Evolutionary conservation across 441 rosid genomes (phyloP), one percentile per base, ranked within the genome.

Genomic region (Theobroma grandiflorum): DNA sequence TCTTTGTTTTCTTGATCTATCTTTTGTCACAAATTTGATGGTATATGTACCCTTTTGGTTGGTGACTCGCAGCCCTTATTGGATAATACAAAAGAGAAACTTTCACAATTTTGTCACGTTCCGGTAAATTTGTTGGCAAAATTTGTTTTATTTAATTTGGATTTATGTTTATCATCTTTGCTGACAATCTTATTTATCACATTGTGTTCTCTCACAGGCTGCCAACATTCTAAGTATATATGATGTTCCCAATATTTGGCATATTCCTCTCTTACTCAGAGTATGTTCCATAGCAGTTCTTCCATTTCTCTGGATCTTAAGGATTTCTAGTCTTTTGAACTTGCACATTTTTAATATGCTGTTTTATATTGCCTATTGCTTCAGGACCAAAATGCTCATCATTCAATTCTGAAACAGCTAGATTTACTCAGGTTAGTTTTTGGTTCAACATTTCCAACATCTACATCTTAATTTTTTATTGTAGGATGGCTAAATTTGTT

Each of bases 211-310:
- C 77, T 82, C 69, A 18, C 90, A 92, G 96, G 80, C 85, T 79
- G 89, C 87, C 74, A 90, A 92, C 84, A 89, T 92, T 81, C 93
- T 92, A 64, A 92, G 87, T 85, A 84, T 92, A 55, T 94, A 88
- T 82, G 96, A 92, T 66, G 96, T 92, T 85, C 96, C 96, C 74
- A 92, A 89, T 88, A 89, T 92, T 83, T 90, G 96, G 96, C 96
- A 92, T 78, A 63, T 92, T 89, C 96, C 96, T 78, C 91, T 89
- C 42, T 80, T 92, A 71, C 94, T 92, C 55, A 85, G 88, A 80
- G 96, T 92, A 85, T 82, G 91, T 87, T 87, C 58, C 52, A 15
- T 78, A 52, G 78, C 55, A 16, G 45, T 79, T 84, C 47, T 74
- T 78, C 59, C 58, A 57, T 77, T 82, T 79, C 77, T 79, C 20